Percentiles rank a stretch among this genome's conserved stretches.
These are phyloP conservation scores for Aspergillus intermedius DNA, from an alignment of 2,329 filamentous ascomycete species.

Conservation along the genomic window DNA sequence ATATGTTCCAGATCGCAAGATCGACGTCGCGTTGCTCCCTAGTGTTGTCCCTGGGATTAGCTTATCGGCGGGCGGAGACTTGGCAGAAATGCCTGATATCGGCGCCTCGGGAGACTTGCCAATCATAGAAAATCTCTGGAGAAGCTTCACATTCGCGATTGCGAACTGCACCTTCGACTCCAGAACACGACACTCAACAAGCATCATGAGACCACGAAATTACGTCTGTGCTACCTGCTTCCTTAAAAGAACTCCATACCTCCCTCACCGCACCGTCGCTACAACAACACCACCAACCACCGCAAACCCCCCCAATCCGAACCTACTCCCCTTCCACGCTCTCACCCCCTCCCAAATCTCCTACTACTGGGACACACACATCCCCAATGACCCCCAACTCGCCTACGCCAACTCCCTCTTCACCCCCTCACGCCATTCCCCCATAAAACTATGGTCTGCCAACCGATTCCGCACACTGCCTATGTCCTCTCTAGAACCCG, in stretches of 20 bases:
- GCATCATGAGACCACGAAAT: constrained; percentile 1
- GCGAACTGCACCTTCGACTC: neutral
- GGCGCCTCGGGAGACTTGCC: constrained; percentile 6
- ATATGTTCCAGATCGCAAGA: neutral
- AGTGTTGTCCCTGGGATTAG: constrained; percentile 1
- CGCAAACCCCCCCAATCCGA: constrained; percentile 10
- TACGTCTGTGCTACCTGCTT: constrained; percentile 7
- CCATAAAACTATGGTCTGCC: constrained; percentile 54
- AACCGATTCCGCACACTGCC: constrained; percentile 56
- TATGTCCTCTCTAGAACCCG: constrained; percentile 46
- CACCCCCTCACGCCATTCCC: constrained; percentile 39
- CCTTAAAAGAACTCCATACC: constrained; percentile 2
- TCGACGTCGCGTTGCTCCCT: neutral
- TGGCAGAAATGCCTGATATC: constrained; percentile 6
- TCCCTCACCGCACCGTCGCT: constrained; percentile 5
- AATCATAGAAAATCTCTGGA: constrained; percentile 6
- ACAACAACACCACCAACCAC: constrained; percentile 5
- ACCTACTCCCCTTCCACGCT: constrained; percentile 23
- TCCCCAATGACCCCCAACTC: constrained; percentile 41
- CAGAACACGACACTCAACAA: neutral
- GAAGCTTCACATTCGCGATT: constrained; percentile 6
- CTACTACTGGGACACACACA: constrained; percentile 47
- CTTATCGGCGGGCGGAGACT: constrained; percentile 14
- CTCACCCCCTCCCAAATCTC: constrained; percentile 30
- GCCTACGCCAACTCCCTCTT: constrained; percentile 43